These are phyloP conservation scores for Amphirosellinia nigrospora DNA, from an alignment of 495 filamentous ascomycete genomes.

Conservation along the genomic window DNA sequence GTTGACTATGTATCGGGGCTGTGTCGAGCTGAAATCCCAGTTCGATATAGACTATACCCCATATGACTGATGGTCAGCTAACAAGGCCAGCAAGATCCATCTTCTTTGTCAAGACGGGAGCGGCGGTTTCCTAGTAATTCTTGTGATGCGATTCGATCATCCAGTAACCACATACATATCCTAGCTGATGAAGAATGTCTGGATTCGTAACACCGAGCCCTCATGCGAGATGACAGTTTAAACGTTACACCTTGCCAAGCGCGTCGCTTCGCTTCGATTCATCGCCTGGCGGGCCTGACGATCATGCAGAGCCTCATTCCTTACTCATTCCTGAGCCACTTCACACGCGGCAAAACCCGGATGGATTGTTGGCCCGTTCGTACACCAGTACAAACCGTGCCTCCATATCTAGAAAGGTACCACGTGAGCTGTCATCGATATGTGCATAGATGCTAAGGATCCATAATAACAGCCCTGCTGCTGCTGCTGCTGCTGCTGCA, in stretches of 20 bases:
- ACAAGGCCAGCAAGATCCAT: too few species aligned
- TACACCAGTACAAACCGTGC: background rate
- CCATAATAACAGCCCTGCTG: conserved; percentile 9
- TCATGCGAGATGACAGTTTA: conserved; percentile 1
- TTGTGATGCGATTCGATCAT: background rate
- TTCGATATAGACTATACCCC: background rate
- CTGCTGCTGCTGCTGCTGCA: too few species aligned
- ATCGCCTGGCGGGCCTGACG: background rate
- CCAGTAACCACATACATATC: background rate
- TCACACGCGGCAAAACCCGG: background rate
- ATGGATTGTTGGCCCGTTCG: background rate
- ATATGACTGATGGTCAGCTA: background rate
- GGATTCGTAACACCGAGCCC: background rate
- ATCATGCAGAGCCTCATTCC: conserved; percentile 9
- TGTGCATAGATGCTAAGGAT: background rate
- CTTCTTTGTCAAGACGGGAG: background rate
- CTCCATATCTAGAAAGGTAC: background rate
- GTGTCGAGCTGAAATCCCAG: conserved; percentile 5
- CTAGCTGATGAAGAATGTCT: background rate
- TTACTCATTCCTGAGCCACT: background rate
- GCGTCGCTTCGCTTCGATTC: conserved; percentile 1
- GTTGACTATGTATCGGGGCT: conserved; percentile 21
- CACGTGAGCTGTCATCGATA: conserved; percentile 19
- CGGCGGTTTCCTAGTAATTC: background rate
- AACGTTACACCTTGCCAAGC: background rate